These are phyloP conservation scores for Lipomyces mesembrius DNA, from an alignment of 805 yeast genomes.

Conservation along the genomic window DNA sequence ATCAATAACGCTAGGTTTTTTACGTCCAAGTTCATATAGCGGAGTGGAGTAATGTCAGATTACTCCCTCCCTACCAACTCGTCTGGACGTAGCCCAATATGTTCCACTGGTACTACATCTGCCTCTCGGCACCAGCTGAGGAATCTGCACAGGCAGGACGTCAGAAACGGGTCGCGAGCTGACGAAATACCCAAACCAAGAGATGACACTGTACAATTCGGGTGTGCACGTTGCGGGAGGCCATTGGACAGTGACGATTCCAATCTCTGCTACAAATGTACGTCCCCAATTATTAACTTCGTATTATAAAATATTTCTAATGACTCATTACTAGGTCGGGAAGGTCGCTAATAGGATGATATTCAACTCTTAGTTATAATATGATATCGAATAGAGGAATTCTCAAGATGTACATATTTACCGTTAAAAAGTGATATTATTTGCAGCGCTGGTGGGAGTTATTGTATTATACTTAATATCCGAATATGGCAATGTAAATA, in stretches of 20 bases:
- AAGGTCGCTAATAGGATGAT: not conserved
- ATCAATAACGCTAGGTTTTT: too few relatives aligned
- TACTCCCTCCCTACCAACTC: not conserved
- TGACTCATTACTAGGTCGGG: not conserved
- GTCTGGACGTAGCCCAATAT: not conserved
- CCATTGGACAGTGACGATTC: constrained; percentile 24
- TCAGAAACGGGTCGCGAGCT: not conserved
- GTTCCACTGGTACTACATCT: not conserved
- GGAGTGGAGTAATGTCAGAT: not conserved
- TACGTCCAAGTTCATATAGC: not conserved
- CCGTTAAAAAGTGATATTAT: too few relatives aligned
- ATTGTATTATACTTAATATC: not conserved
- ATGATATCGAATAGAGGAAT: not conserved
- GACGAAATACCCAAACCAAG: not conserved
- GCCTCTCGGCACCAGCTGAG: not conserved
- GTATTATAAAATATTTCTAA: not conserved
- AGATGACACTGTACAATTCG: constrained; percentile 5
- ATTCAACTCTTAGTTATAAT: not conserved
- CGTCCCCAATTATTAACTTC: not conserved
- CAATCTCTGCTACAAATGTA: constrained; percentile 23
- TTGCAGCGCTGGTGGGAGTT: too few relatives aligned
- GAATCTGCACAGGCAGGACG: not conserved
- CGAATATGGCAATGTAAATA: not conserved
- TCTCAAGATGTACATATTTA: not conserved
- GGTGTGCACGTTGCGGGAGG: constrained; percentile 17